A percentile compares a stretch with the other conserved stretches of the same genome.
Conservation (phyloP, 176 grass and related monocot species). For the Microstegium vimineum region DNA sequence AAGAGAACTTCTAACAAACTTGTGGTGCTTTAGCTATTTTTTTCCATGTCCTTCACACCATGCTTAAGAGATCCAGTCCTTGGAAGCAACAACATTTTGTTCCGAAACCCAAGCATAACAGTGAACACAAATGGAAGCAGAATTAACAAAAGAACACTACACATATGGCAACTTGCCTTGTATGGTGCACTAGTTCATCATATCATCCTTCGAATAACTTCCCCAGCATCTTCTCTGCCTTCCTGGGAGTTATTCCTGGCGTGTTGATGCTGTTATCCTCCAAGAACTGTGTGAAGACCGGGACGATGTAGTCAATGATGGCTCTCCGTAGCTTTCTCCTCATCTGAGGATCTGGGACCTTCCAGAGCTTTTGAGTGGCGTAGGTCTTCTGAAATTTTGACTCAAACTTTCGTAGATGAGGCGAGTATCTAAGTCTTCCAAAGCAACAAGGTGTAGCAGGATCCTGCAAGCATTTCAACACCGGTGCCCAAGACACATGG, state of each 20-base stretch:
- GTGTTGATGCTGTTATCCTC: background rate
- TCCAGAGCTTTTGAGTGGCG: background rate
- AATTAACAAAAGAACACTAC: background rate
- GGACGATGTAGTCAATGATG: background rate
- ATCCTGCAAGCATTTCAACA: background rate
- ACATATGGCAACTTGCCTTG: background rate
- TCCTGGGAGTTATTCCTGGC: background rate
- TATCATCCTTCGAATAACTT: slow-evolving; percentile 17
- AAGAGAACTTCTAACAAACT: background rate
- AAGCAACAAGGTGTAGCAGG: background rate
- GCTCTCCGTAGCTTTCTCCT: background rate
- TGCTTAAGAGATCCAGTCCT: background rate
- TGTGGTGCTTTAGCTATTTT: background rate
- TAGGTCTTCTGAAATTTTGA: background rate
- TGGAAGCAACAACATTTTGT: background rate
- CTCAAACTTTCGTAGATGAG: background rate
- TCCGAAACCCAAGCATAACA: background rate
- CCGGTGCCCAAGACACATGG: background rate
- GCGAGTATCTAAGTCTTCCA: background rate
- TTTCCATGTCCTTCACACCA: background rate
- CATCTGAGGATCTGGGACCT: background rate
- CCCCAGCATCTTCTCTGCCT: background rate
- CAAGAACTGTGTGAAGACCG: background rate
- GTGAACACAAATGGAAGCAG: background rate
- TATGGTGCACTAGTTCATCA: background rate